These are phyloP conservation scores for Chytriomyces confervae DNA, from an alignment of 192 early-diverging fungal genomes.

Conservation along the genomic window DNA sequence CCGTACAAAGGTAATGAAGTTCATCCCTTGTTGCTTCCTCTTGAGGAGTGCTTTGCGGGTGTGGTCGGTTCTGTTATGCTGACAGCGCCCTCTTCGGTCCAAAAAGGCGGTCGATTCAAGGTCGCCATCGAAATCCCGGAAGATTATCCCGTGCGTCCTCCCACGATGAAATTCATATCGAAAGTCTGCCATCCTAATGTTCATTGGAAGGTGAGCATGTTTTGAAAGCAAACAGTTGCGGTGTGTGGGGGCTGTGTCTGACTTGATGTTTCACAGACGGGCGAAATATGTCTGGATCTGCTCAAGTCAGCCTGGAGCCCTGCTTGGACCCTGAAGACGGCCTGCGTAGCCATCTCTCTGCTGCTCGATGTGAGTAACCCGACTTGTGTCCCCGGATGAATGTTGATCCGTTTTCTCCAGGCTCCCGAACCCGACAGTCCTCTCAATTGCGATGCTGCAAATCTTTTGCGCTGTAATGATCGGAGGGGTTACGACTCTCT, in stretches of 20 bases:
- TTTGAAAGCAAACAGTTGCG: neutral
- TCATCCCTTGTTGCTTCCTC: neutral
- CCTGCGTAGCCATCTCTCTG: conserved; percentile 80
- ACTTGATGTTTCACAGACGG: conserved; percentile 64
- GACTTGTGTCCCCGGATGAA: neutral
- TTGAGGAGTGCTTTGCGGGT: neutral
- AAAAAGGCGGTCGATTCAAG: conserved; percentile 70
- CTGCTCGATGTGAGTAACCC: conserved; percentile 65
- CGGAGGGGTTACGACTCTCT: conserved; percentile 84
- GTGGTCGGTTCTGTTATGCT: conserved; percentile 9
- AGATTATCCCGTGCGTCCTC: conserved; percentile 80
- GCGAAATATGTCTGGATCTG: conserved; percentile 97
- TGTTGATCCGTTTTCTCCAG: conserved; percentile 16
- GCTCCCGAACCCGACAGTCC: conserved; percentile 89
- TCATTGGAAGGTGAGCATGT: conserved; percentile 77
- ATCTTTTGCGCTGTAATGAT: conserved; percentile 88
- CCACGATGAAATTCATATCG: conserved; percentile 74
- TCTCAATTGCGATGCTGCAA: conserved; percentile 95
- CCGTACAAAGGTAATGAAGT: conserved; percentile 67
- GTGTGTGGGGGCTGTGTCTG: neutral
- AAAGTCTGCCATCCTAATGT: conserved; percentile 93
- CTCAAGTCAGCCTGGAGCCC: conserved; percentile 94
- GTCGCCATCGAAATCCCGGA: conserved; percentile 73
- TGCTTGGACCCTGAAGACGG: conserved; percentile 89
- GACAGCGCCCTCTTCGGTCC: conserved; percentile 5